Evolutionary conservation across 257 asterid species (phyloP).

Genomic region (Nicotiana obtusifolia): DNA sequence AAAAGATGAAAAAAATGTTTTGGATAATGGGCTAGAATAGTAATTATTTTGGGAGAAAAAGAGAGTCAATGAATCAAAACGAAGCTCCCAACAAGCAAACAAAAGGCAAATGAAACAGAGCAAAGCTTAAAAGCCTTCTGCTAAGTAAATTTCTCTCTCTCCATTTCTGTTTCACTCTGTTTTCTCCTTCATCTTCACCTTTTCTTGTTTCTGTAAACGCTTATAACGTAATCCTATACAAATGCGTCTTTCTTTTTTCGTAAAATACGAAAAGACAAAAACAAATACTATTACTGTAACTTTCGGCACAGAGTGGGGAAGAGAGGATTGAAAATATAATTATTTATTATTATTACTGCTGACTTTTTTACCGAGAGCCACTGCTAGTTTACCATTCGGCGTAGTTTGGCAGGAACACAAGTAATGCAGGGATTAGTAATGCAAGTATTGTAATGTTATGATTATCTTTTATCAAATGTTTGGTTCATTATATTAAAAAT

Average conservation of each 20-base stretch:
- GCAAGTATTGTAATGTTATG: no score
- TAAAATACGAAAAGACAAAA: not conserved
- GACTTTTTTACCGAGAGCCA: not conserved
- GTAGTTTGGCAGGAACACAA: no score
- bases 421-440: no score
- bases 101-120: conserved; percentile 11
- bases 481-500: no score
- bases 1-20: not conserved
- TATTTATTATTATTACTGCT: not conserved
- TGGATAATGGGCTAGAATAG: not conserved
- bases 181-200: conserved; percentile 6
- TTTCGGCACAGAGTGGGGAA: no score
- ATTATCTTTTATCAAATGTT: no score
- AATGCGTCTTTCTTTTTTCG: not conserved
- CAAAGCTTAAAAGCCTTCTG: conserved; percentile 12
- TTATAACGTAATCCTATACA: not conserved
- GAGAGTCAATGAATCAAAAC: not conserved
- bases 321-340: not conserved
- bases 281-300: not conserved
- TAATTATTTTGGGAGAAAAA: not conserved
- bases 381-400: not conserved
- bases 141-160: conserved; percentile 1
- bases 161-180: not conserved
- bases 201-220: conserved; percentile 13
- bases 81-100: not conserved